Evolutionary conservation across 2,329 filamentous ascomycete species (phyloP), one percentile per base, ranked within the genome.

Genomic region (Stemphylium vesicarium): DNA sequence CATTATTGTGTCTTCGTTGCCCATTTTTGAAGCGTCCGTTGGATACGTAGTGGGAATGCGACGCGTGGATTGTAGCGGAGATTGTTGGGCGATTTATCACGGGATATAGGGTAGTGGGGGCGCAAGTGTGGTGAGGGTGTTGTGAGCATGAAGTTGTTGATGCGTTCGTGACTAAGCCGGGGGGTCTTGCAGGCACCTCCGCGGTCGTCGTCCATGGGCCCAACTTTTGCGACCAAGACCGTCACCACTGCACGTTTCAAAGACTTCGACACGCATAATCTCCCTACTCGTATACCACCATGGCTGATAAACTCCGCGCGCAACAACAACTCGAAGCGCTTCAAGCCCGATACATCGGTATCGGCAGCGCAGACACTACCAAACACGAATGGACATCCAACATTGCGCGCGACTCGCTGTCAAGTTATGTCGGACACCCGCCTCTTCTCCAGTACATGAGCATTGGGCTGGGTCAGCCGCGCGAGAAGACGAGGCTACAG

Each of bases 311-410:
- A 80, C 90, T 99, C 63, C 93, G 95, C 74, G 95, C 92, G 9
- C 91, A 96, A 69, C 95, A 99, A 79, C 95, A 99, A 77, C 93
- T 99, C 73, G 95, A 99, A 79, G 89, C 92, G 62, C 90, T 98
- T 15, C 95, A 99, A 79, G 89, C 93, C 71, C 96, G 96, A 71
- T 97, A 95, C 81, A 84, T 99, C 70, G 95, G 95, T 66, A 98
- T 95, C 4, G 95, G 95, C 20, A 93, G 97, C 77, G 91, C 94
- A 38, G 95, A 99, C 80, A 98, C 94, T 12, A 96, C 92, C 22
- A 96, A 92, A 77, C 95, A 95, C 87, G 95, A 99, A 79, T 99
- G 93, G 92, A 89, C 89, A 45, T 93, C 90, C 56, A 99, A 98
- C 80, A 94, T 98, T 73, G 86, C 92, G 73, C 92, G 95, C 75